Conservation (phyloP, 2,329 filamentous ascomycete species). For the Botryotinia narcissicola region DNA sequence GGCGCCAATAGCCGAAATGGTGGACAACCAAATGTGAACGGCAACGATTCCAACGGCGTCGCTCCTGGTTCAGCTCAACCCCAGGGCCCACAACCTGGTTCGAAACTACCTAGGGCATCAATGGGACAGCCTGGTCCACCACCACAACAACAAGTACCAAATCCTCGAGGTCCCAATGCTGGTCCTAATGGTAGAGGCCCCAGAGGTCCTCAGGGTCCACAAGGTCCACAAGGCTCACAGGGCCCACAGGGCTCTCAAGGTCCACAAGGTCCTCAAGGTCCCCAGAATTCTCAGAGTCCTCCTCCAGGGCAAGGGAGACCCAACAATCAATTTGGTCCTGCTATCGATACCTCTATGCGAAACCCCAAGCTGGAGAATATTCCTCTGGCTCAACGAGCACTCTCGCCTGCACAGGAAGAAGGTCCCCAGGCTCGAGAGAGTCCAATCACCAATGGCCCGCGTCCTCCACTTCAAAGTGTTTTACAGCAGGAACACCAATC, state of each 20-base stretch:
- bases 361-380: conserved; percentile 47
- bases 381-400: conserved; percentile 42
- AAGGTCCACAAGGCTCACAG: conserved; percentile 14
- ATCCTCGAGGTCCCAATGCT: conserved; percentile 40
- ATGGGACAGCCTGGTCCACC: conserved; percentile 61
- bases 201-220: not conserved
- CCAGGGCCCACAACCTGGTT: conserved; percentile 44
- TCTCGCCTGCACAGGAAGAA: conserved; percentile 40
- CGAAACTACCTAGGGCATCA: conserved; percentile 59
- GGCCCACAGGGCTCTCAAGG: not conserved
- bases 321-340: conserved; percentile 35
- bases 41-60: conserved; percentile 39
- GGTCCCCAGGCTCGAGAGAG: conserved; percentile 47
- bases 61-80: conserved; percentile 37
- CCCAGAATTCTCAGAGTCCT: conserved; percentile 17
- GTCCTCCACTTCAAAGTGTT: conserved; percentile 57
- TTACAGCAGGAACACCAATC: conserved; percentile 9
- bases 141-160: conserved; percentile 61
- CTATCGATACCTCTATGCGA: conserved; percentile 38
- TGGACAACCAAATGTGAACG: conserved; percentile 40
- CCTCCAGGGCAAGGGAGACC: conserved; percentile 26
- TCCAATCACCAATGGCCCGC: conserved; percentile 57
- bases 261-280: conserved; percentile 16
- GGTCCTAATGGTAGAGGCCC: conserved; percentile 21
- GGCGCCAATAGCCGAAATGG: conserved; percentile 42